Evolutionary conservation across 805 yeast species (phyloP).

Genomic region (Lipomyces sp.): DNA sequence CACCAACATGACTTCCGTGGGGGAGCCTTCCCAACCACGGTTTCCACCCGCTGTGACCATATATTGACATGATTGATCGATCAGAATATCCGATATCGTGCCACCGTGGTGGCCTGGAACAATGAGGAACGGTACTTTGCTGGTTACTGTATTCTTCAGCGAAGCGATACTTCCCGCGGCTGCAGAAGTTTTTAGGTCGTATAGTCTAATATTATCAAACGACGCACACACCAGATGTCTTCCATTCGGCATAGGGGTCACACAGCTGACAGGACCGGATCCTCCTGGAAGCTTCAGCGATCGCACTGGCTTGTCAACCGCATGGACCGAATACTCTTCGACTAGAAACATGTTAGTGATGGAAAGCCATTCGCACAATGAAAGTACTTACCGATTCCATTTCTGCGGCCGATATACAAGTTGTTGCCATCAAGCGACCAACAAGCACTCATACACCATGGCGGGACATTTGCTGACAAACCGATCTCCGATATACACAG

Average conservation of each 20-base stretch:
- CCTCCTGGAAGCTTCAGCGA: constrained; percentile 77
- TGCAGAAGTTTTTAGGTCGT: constrained; percentile 61
- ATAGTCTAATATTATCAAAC: constrained; percentile 83
- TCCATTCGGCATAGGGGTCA: constrained; percentile 78
- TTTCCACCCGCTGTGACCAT: constrained; percentile 92
- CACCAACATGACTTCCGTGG: constrained; percentile 78
- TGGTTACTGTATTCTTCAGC: constrained; percentile 43
- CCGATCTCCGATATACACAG: constrained; percentile 53
- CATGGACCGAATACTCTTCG: constrained; percentile 51
- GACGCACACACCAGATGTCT: constrained; percentile 86
- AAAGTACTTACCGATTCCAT: constrained; percentile 65
- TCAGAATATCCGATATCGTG: constrained; percentile 69
- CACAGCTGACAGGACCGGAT: constrained; percentile 87
- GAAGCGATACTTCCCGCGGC: constrained; percentile 21
- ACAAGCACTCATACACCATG: constrained; percentile 85
- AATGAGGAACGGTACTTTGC: constrained; percentile 71
- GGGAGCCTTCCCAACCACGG: constrained; percentile 89
- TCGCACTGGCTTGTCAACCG: constrained; percentile 55
- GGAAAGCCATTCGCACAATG: constrained; percentile 52
- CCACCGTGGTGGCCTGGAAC: constrained; percentile 98
- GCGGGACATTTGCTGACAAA: constrained; percentile 73
- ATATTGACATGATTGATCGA: constrained; percentile 87
- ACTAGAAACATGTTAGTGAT: constrained; percentile 15
- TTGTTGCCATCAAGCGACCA: constrained; percentile 87
- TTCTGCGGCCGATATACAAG: constrained; percentile 85